These are phyloP conservation scores for Asterophora parasitica DNA, from an alignment of 768 basidiomycete species.

Conservation along the genomic window DNA sequence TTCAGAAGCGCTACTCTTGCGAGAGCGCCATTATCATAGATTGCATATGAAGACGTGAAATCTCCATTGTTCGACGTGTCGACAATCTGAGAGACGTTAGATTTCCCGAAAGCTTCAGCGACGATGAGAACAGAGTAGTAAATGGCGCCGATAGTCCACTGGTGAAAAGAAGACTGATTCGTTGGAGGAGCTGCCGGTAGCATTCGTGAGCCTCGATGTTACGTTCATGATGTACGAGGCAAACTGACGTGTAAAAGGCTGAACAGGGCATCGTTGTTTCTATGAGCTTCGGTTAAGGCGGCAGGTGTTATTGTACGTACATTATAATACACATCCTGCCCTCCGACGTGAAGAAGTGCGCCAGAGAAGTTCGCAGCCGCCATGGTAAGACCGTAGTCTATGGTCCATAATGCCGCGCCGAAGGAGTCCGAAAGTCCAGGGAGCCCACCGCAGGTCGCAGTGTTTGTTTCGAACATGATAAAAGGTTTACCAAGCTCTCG, in stretches of 20 bases:
- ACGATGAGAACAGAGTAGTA: slow-evolving; percentile 72
- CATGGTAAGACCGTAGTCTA: slow-evolving; percentile 63
- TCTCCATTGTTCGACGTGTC: slow-evolving; percentile 52
- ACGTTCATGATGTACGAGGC: neutral
- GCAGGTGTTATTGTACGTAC: no score
- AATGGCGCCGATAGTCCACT: slow-evolving; percentile 72
- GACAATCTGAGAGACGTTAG: slow-evolving; percentile 58
- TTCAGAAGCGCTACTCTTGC: slow-evolving; percentile 68
- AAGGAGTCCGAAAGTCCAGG: slow-evolving; percentile 61
- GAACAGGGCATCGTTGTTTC: no score
- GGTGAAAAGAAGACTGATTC: slow-evolving; percentile 49
- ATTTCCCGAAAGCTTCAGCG: slow-evolving; percentile 64
- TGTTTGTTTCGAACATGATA: slow-evolving; percentile 71
- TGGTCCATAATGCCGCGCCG: slow-evolving; percentile 59
- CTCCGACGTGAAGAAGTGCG: slow-evolving; percentile 57
- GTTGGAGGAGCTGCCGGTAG: slow-evolving; percentile 38
- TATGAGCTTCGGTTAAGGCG: no score
- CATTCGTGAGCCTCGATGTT: neutral
- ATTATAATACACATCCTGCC: slow-evolving; percentile 66
- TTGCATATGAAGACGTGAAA: slow-evolving; percentile 63
- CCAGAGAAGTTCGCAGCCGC: slow-evolving; percentile 53
- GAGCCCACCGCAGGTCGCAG: slow-evolving; percentile 67
- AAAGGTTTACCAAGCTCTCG: slow-evolving; percentile 41
- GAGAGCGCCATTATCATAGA: slow-evolving; percentile 67
- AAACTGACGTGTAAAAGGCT: slow-evolving; percentile 46